A percentile compares a stretch with the other conserved stretches of the same genome.
phyloP scores from a whole-genome alignment of 768 basidiomycete species.

The Cystobasidium onofrii region DNA sequence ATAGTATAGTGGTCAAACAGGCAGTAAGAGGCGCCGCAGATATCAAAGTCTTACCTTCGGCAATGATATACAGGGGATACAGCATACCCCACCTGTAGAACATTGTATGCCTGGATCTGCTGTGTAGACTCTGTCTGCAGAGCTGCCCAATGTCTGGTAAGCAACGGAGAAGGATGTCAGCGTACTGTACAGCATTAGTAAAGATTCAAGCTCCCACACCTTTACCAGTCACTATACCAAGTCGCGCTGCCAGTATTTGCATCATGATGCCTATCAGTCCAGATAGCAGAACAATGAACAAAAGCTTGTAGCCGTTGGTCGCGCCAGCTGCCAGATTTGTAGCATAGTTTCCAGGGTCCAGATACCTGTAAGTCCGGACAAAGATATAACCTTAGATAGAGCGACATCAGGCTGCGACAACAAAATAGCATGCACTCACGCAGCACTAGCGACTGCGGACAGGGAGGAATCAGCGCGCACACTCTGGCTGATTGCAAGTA shows the following conservation, averaged over 20 bases:
- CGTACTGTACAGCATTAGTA: too few species aligned
- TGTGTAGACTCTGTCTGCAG: conserved; percentile 59
- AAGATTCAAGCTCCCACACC: conserved; percentile 28
- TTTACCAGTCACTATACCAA: conserved; percentile 53
- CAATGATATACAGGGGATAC: conserved; percentile 58
- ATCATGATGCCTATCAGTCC: conserved; percentile 74
- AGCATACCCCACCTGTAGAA: conserved; percentile 57
- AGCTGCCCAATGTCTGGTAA: conserved; percentile 56
- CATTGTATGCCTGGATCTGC: conserved; percentile 56
- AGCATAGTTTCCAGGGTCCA: conserved; percentile 28
- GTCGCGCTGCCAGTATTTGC: conserved; percentile 69
- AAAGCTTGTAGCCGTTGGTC: conserved; percentile 70
- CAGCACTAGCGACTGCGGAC: conserved; percentile 16
- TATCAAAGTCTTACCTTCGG: conserved; percentile 32
- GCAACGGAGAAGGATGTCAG: neutral
- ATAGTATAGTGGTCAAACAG: conserved; percentile 42
- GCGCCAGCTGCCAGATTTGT: conserved; percentile 44
- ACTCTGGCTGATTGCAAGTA: neutral
- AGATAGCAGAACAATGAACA: conserved; percentile 75
- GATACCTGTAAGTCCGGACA: conserved; percentile 22
- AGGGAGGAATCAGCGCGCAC: neutral
- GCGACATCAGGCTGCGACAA: too few species aligned
- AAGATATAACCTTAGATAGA: too few species aligned
- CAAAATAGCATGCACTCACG: conserved; percentile 10
- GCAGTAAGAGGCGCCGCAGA: conserved; percentile 37